These are phyloP conservation scores for Gleditsia sinensis DNA, from an alignment of 306 rosid species.

Conservation along the genomic window DNA sequence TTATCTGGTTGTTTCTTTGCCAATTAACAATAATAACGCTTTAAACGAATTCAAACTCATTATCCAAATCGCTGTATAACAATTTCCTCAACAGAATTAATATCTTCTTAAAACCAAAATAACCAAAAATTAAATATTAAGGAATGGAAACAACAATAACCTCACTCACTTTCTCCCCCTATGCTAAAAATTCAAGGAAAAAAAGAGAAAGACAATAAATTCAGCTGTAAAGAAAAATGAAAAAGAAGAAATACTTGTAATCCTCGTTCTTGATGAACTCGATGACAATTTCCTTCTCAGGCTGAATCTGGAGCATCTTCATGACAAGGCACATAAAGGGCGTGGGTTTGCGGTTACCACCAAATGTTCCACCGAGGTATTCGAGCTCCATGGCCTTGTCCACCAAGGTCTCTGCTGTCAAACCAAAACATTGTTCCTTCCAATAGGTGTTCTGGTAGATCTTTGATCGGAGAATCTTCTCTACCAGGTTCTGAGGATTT, in stretches of 20 bases:
- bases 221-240: neutral
- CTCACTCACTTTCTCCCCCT: neutral
- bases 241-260: conserved; percentile 60
- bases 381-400: conserved; percentile 99
- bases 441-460: conserved; percentile 89
- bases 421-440: conserved; percentile 98
- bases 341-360: conserved; percentile 92
- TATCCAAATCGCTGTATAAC: neutral
- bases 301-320: conserved; percentile 99
- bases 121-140: neutral
- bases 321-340: conserved; percentile 94
- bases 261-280: conserved; percentile 95
- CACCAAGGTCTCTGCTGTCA: conserved; percentile 93
- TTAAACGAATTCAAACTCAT: neutral
- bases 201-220: neutral
- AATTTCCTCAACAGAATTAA: too few species aligned
- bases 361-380: conserved; percentile 89
- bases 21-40: neutral
- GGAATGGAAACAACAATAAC: neutral
- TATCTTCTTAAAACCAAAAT: neutral
- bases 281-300: conserved; percentile 95
- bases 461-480: conserved; percentile 94
- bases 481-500: conserved; percentile 93
- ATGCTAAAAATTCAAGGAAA: neutral
- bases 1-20: neutral